Evolutionary conservation across 352 stramenopile genomes (phyloP).

Genomic region (Phytopythium montanum): DNA sequence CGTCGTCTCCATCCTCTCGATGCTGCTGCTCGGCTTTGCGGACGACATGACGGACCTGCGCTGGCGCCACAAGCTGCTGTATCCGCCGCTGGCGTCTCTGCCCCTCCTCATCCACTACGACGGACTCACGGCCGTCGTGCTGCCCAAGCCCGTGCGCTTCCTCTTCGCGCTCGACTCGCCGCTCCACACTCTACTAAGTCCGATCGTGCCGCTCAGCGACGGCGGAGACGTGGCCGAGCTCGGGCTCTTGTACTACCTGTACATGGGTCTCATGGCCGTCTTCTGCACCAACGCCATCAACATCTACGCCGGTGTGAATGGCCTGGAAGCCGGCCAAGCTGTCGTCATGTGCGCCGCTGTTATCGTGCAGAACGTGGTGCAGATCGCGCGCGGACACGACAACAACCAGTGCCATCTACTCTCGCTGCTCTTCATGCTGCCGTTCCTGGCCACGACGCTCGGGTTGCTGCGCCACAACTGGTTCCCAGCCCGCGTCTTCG

Average conservation of each 20-base stretch:
- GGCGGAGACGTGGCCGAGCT: conserved; percentile 91
- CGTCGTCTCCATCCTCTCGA: conserved; percentile 84
- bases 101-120: conserved; percentile 96
- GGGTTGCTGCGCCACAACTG: conserved; percentile 97
- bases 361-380: conserved; percentile 94
- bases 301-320: conserved; percentile 99
- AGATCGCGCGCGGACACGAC: conserved; percentile 87
- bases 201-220: conserved; percentile 64
- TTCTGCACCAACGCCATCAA: conserved; percentile 99
- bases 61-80: conserved; percentile 96
- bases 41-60: conserved; percentile 97
- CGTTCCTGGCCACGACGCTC: conserved; percentile 92
- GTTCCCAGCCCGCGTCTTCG: conserved; percentile 97
- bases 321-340: conserved; percentile 95
- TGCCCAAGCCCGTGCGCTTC: conserved; percentile 86
- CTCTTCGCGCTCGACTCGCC: conserved; percentile 62
- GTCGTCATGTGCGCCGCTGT: conserved; percentile 93
- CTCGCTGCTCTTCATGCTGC: conserved; percentile 96
- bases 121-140: conserved; percentile 93
- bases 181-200: conserved; percentile 54
- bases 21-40: conserved; percentile 90
- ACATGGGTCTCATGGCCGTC: conserved; percentile 98
- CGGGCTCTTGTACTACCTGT: conserved; percentile 95
- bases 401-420: conserved; percentile 93
- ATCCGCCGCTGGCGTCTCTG: conserved; percentile 95